These are phyloP conservation scores for Ganoderma multipileum DNA, from an alignment of 1,284 basidiomycete species.

Conservation along the genomic window DNA sequence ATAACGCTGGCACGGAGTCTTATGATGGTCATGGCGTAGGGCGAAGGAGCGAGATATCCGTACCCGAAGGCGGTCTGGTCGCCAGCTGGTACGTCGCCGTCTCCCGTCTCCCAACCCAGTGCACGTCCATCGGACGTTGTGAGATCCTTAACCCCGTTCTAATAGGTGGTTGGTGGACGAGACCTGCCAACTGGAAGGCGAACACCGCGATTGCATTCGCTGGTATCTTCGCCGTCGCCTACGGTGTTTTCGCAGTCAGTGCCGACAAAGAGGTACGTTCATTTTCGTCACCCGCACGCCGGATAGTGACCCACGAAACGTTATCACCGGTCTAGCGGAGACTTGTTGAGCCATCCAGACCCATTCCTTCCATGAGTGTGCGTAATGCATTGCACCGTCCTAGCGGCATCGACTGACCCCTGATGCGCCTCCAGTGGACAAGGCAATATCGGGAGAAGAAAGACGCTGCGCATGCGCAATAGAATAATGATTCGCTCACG, in stretches of 20 bases:
- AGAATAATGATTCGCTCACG: constrained; percentile 6
- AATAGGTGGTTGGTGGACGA: constrained; percentile 81
- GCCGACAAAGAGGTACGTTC: constrained; percentile 66
- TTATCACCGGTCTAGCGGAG: constrained; percentile 29
- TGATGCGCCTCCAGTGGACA: constrained; percentile 21
- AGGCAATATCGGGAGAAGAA: constrained; percentile 28
- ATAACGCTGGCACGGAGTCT: not conserved
- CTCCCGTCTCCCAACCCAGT: not conserved
- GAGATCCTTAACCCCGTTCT: not conserved
- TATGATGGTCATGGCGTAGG: constrained; percentile 43
- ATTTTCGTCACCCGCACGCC: constrained; percentile 22
- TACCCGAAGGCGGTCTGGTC: constrained; percentile 78
- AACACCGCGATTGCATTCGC: constrained; percentile 69
- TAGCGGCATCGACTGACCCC: not conserved
- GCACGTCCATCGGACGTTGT: not conserved
- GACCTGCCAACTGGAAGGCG: constrained; percentile 72
- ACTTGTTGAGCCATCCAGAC: constrained; percentile 52
- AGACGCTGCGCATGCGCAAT: constrained; percentile 10
- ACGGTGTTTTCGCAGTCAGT: constrained; percentile 65
- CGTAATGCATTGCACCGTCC: constrained; percentile 27
- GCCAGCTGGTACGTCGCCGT: constrained; percentile 57
- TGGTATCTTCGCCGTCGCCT: constrained; percentile 65
- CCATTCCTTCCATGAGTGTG: constrained; percentile 72
- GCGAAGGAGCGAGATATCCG: constrained; percentile 71
- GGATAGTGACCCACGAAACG: not conserved